Evolutionary conservation across 2,329 filamentous ascomycete species (phyloP), one percentile per base, ranked within the genome.

Genomic region (Gaeumannomyces sp.): DNA sequence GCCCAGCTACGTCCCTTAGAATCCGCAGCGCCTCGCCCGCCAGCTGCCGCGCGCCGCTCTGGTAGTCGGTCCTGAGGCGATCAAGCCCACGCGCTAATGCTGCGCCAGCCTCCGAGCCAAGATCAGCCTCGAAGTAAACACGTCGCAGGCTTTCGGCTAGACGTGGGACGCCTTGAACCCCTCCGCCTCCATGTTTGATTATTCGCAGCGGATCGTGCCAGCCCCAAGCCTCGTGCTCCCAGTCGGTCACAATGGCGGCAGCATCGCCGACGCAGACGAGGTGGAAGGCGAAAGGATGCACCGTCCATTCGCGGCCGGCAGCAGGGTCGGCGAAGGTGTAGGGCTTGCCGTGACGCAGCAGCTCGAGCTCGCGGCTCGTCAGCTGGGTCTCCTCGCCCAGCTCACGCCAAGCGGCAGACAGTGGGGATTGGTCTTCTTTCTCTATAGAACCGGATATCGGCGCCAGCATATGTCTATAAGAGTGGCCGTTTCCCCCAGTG

Each of bases 361-460:
- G 76, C 2, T 77, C 76, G 8, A 88, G 71, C 0, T 79, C 78
- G 0, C 74, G 70, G 0, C 76, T 68, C 0, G 78, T 81, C 16
- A 90, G 78, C 1, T 76, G 78, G 0, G 87, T 89, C 72, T 90
- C 87, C 71, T 90, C 87, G 6, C 72, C 70, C 28, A 90, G 77
- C 73, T 89, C 87, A 19, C 88, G 81, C 79, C 83, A 83, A 31
- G 88, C 87, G 0, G 87, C 83, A 3, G 78, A 75, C 7, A 86
- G 72, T 0, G 87, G 83, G 28, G 74, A 79, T 3, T 75, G 65
- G 68, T 90, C 87, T 0, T 74, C 71, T 7, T 75, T 63, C 3
- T 89, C 83, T 62, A 90, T 83, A 64, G 79, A 82, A 53, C 88
- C 88, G 0, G 86, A 86, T 25, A 89, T 83, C 1, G 87, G 84